phyloP scores from a whole-genome alignment of 2,329 filamentous ascomycete species.

The Colletotrichum eremochloae region DNA sequence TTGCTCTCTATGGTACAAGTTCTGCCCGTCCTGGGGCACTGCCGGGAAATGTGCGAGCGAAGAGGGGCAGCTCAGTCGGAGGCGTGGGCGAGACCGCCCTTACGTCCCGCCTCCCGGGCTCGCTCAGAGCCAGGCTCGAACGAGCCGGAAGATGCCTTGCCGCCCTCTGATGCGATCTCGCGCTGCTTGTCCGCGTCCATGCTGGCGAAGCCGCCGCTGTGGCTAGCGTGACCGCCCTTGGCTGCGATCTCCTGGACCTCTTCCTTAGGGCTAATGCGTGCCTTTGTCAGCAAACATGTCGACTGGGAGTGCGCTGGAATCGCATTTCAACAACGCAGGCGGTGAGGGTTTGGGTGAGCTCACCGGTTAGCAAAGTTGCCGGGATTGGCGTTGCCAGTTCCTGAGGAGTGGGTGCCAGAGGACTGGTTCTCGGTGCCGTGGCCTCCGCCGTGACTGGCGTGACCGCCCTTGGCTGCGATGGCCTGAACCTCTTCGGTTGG shows the following conservation, averaged over 20 bases:
- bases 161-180: slow-evolving; percentile 68
- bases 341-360: not conserved
- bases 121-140: slow-evolving; percentile 67
- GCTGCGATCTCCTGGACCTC: slow-evolving; percentile 59
- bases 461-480: slow-evolving; percentile 58
- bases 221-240: slow-evolving; percentile 57
- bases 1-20: not conserved
- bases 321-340: no score
- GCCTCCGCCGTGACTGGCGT: slow-evolving; percentile 54
- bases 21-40: not conserved
- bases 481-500: slow-evolving; percentile 42
- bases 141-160: slow-evolving; percentile 65
- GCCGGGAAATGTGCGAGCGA: no score
- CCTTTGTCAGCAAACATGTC: not conserved
- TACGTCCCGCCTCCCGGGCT: slow-evolving; percentile 66
- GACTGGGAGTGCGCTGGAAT: not conserved
- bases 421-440: slow-evolving; percentile 41
- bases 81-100: slow-evolving; percentile 57
- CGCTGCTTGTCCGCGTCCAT: slow-evolving; percentile 61
- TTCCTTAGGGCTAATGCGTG: slow-evolving; percentile 53
- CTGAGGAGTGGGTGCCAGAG: not conserved
- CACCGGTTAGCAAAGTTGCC: no score
- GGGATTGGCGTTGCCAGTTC: not conserved
- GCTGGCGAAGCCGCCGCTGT: slow-evolving; percentile 54
- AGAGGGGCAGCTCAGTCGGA: not conserved